phyloP scores from a whole-genome alignment of 208 protist species.

The Trypanosoma vivax region DNA sequence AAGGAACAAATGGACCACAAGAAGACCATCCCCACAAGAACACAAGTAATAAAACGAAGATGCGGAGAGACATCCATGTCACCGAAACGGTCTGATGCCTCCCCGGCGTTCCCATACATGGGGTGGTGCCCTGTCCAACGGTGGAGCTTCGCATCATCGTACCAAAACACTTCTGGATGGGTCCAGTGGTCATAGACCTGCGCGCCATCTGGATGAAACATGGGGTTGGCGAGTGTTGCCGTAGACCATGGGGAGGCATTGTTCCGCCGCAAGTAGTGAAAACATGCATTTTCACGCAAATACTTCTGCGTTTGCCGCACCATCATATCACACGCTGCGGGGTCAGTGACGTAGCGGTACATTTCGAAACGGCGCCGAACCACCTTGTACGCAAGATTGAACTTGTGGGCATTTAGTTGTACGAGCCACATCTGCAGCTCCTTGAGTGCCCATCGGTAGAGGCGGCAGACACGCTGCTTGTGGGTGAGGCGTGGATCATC shows the following conservation, averaged over 20 bases:
- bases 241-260: conserved; percentile 76
- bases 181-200: conserved; percentile 91
- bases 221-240: conserved; percentile 76
- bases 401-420: conserved; percentile 83
- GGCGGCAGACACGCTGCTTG: conserved; percentile 87
- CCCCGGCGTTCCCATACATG: conserved; percentile 68
- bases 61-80: conserved; percentile 81
- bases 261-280: conserved; percentile 79
- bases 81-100: conserved; percentile 77
- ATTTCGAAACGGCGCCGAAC: conserved; percentile 80
- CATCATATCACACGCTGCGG: conserved; percentile 89
- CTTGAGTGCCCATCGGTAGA: conserved; percentile 86
- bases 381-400: conserved; percentile 88
- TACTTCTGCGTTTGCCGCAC: conserved; percentile 90
- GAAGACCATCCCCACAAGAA: conserved; percentile 26
- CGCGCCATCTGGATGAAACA: conserved; percentile 85
- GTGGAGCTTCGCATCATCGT: conserved; percentile 88
- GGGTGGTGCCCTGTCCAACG: conserved; percentile 80
- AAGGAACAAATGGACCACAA: conserved; percentile 47
- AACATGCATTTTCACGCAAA: conserved; percentile 78
- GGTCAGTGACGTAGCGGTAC: conserved; percentile 87
- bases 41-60: conserved; percentile 36
- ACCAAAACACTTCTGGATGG: conserved; percentile 87
- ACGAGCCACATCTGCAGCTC: conserved; percentile 86
- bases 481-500: conserved; percentile 90